Percentiles rank a stretch among this genome's conserved stretches.
phyloP scores from a whole-genome alignment of 768 basidiomycete species.

The Phylloporus sp. region DNA sequence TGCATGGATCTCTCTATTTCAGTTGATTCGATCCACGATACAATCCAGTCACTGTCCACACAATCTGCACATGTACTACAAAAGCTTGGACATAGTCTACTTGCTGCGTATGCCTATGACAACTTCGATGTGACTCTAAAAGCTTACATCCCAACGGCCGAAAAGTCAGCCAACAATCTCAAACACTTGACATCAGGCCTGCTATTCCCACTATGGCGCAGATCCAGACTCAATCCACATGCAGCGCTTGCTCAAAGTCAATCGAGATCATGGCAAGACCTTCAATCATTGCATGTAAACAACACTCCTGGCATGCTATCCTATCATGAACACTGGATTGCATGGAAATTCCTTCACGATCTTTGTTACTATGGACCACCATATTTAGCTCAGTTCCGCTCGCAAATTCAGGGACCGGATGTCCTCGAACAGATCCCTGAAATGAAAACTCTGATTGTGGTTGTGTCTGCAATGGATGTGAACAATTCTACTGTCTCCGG shows the following conservation, averaged over 20 bases:
- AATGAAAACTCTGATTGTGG: neutral
- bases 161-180: neutral
- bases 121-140: conserved; percentile 2
- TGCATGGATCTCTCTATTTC: neutral
- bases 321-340: neutral
- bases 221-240: no score
- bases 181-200: neutral
- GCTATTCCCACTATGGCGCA: neutral
- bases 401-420: neutral
- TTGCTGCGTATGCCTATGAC: conserved; percentile 1
- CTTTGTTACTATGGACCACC: neutral
- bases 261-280: no score
- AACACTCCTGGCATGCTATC: no score
- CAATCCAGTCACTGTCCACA: neutral
- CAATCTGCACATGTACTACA: neutral
- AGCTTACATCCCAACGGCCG: neutral
- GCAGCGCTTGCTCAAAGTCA: no score
- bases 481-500: conserved; percentile 1
- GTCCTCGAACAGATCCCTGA: neutral
- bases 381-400: neutral
- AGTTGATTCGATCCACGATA: neutral
- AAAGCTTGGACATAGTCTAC: neutral
- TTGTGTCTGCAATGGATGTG: neutral
- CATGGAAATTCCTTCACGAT: neutral
- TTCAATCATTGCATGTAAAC: no score